phyloP scores from a whole-genome alignment of 1,284 basidiomycete species.

The Rhodotorula sp. region DNA sequence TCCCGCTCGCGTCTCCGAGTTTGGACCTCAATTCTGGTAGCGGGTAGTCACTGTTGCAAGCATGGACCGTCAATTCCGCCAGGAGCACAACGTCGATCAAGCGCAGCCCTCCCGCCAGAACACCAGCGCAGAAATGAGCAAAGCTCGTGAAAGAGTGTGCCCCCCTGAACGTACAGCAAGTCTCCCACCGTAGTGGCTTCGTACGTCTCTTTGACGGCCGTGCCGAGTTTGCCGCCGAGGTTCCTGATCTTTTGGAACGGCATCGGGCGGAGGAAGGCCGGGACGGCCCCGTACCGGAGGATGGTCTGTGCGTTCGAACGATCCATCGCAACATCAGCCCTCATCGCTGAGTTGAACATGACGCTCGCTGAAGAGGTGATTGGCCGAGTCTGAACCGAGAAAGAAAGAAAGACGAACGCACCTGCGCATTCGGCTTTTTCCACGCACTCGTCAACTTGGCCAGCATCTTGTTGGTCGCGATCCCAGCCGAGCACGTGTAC shows the following conservation, averaged over 20 bases:
- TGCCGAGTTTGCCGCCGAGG: conserved; percentile 91
- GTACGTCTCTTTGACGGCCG: conserved; percentile 80
- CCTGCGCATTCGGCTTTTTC: conserved; percentile 83
- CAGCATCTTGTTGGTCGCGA: conserved; percentile 77
- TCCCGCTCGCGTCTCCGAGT: conserved; percentile 71
- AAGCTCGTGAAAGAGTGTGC: neutral
- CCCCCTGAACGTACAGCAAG: conserved; percentile 61
- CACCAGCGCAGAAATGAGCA: neutral
- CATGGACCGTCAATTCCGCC: too few relatives aligned
- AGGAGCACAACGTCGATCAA: too few relatives aligned
- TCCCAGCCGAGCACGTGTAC: conserved; percentile 95
- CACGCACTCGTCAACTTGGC: conserved; percentile 78
- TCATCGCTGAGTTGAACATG: neutral
- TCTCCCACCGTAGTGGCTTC: conserved; percentile 86
- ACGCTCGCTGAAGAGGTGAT: too few relatives aligned
- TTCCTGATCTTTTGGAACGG: conserved; percentile 94
- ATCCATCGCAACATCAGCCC: conserved; percentile 31
- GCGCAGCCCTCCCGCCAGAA: too few relatives aligned
- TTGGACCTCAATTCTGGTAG: conserved; percentile 76
- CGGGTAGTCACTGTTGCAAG: conserved; percentile 49
- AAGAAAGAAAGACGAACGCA: conserved; percentile 44
- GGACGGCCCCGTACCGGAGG: conserved; percentile 75
- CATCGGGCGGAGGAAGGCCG: conserved; percentile 74
- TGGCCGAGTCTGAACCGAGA: too few relatives aligned
- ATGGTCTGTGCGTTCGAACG: conserved; percentile 61